Percentiles rank a stretch among this genome's conserved stretches.
These are phyloP conservation scores for Capronia americana DNA, from an alignment of 2,329 filamentous ascomycete genomes.

Conservation along the genomic window DNA sequence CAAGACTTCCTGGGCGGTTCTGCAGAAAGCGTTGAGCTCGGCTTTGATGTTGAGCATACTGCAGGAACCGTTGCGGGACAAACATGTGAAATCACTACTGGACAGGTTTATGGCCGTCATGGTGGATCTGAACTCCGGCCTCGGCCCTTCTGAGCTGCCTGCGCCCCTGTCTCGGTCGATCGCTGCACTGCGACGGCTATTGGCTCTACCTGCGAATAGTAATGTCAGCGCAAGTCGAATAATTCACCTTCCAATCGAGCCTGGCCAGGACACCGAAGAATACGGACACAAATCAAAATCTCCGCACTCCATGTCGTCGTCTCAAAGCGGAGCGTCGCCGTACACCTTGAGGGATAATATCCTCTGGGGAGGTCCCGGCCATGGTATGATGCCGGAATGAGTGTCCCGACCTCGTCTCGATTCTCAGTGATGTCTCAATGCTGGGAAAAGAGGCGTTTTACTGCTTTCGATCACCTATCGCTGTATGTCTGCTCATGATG, in stretches of 20 bases:
- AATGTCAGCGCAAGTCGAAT: constrained; percentile 8
- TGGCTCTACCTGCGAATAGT: constrained; percentile 5
- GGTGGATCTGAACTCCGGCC: constrained; percentile 10
- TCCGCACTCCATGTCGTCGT: constrained; percentile 4
- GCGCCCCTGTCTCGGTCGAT: constrained; percentile 14
- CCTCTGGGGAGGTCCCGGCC: constrained; percentile 5
- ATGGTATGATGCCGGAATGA: not conserved
- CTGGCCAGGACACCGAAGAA: not conserved
- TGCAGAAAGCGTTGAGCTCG: constrained; percentile 20
- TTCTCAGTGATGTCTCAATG: not conserved
- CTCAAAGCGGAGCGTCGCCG: constrained; percentile 2
- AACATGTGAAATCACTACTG: constrained; percentile 1
- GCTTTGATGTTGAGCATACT: constrained; percentile 22
- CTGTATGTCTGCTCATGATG: not conserved
- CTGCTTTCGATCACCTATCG: not conserved
- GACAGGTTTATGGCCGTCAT: constrained; percentile 11
- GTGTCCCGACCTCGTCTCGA: not conserved
- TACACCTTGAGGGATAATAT: constrained; percentile 6
- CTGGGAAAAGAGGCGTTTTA: not conserved
- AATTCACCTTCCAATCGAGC: not conserved
- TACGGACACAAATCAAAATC: not conserved
- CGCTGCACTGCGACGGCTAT: constrained; percentile 4
- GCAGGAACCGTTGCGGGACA: constrained; percentile 10
- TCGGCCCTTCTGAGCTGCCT: constrained; percentile 13
- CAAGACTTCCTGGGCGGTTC: constrained; percentile 10